Base-by-base conservation (phyloP, 495 filamentous ascomycete genomes). In the Trichocladium uniseriatum region DNA sequence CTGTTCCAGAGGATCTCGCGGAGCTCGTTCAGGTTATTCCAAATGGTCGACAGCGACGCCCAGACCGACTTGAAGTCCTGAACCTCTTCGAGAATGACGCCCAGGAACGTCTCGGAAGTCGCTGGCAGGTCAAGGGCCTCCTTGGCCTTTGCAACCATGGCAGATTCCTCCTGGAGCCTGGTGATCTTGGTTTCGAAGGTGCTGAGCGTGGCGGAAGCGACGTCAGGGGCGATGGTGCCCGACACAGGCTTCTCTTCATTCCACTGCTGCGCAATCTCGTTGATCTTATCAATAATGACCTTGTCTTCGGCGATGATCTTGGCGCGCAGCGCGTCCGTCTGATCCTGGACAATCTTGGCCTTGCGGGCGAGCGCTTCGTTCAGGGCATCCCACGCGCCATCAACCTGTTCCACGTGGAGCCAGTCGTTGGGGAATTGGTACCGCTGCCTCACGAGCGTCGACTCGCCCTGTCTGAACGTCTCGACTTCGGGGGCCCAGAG, bases 31-130 rank as follows among this genome's bases (percentile, higher is more conserved):
- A 99, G 66, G 58, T 86, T 94, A 70, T 88, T 89, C 94, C 94
- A 99, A 51, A 99, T 94, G 5, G 88, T 95, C 14, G 87, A 87
- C 19, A 99, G 68, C 34, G 86, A 88, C 20, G 88, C 83, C 92
- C 92, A 99, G 13, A 99, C 94, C 10, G 91, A 94, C 71, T 90
- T 92, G 72, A 97, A 99, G 64, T 99, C 92, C 38, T 95, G 92
- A 2, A 99, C 92, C 59, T 99, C 92, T 58, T 99, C 92, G 8
- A 97, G 73, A 24, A 96, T 84, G 13, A 81, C 75, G 7, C 78
- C 74, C 16, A 99, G 78, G 9, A 81, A 79, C 22, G 84, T 87
- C 48, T 95, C 87, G 0, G 82, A 69, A 41, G 78, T 84, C 3
- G 81, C 76, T 9, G 91, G 85, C 43, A 99, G 74, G 65, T 96